These are phyloP conservation scores for Solanum pimpinellifolium DNA, from an alignment of 257 asterid species.

Conservation along the genomic window DNA sequence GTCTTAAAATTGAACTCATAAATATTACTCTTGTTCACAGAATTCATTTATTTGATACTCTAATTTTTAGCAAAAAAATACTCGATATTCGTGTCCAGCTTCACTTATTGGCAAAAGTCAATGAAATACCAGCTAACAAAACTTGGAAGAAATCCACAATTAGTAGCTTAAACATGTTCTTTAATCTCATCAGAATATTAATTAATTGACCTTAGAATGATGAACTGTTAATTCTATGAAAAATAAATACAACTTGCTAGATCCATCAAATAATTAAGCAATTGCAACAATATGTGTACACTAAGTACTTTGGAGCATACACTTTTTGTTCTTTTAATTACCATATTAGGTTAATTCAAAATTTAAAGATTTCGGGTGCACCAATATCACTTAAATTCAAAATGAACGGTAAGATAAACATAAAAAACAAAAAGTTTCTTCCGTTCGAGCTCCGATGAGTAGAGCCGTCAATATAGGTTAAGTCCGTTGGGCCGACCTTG, in stretches of 20 bases:
- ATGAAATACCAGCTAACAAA: not conserved
- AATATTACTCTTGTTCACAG: not conserved
- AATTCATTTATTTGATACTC: not conserved
- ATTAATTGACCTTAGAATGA: not conserved
- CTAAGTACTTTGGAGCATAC: not conserved
- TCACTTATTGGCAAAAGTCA: not conserved
- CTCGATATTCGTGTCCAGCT: not conserved
- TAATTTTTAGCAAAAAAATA: not conserved
- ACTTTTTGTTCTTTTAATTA: not conserved
- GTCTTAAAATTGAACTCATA: not conserved
- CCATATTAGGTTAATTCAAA: not conserved
- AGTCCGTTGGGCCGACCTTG: rapidly evolving
- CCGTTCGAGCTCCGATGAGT: no score
- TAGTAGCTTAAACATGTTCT: not conserved
- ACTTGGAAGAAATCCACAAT: not conserved
- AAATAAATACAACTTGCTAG: not conserved
- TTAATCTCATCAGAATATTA: not conserved
- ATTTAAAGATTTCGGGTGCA: no score
- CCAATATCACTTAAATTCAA: no score
- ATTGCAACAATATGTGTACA: not conserved
- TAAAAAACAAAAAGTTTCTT: no score
- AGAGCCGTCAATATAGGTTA: no score
- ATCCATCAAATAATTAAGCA: not conserved
- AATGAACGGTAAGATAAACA: no score
- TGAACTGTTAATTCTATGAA: not conserved